phyloP scores from a whole-genome alignment of 129 eudicot species.

The Rutidosis leptorrhynchoides region DNA sequence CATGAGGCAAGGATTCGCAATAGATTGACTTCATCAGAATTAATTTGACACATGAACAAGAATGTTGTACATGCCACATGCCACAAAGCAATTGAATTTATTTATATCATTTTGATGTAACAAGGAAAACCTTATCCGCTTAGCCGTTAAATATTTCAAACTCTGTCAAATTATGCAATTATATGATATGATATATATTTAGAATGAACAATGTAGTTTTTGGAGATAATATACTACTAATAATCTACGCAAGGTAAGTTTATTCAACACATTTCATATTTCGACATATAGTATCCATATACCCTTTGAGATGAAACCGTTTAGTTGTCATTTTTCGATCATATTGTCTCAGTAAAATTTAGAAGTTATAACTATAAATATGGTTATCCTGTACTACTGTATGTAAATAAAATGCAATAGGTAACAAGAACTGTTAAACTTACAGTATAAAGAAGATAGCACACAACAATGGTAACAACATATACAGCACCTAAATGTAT shows the following conservation, averaged over 20 bases:
- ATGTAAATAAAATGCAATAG: not conserved
- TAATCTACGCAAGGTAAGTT: too few relatives aligned
- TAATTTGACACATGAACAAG: too few relatives aligned
- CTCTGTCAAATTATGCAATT: too few relatives aligned
- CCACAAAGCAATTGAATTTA: not conserved
- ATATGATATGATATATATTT: too few relatives aligned
- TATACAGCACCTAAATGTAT: constrained; percentile 59
- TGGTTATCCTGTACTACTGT: not conserved
- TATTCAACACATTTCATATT: too few relatives aligned
- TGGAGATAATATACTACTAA: too few relatives aligned
- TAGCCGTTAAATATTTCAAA: too few relatives aligned
- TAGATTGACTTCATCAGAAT: constrained; percentile 5
- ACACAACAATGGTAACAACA: constrained; percentile 41
- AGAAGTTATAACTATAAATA: not conserved
- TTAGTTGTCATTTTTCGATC: not conserved
- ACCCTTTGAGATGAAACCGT: not conserved
- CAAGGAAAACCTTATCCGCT: too few relatives aligned
- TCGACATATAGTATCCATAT: not conserved
- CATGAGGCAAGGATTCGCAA: not conserved
- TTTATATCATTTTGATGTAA: not conserved
- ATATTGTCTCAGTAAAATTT: not conserved
- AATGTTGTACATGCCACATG: not conserved
- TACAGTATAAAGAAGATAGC: constrained; percentile 58
- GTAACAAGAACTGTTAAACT: constrained; percentile 19
- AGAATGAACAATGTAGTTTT: too few relatives aligned